These are phyloP conservation scores for Myxozyma nipponensis DNA, from an alignment of 805 yeast species.

Conservation along the genomic window DNA sequence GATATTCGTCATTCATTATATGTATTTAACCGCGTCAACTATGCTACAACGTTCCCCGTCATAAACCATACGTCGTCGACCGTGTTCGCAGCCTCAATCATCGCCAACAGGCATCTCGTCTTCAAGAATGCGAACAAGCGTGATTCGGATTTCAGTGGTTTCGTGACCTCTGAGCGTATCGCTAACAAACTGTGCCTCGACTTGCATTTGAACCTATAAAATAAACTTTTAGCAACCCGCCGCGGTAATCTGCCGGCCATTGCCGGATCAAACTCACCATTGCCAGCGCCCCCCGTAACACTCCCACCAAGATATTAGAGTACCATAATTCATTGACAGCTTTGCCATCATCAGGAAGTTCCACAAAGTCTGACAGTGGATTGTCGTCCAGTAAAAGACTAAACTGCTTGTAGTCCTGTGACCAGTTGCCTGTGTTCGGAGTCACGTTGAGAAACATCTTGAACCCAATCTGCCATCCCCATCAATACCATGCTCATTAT, in stretches of 20 bases:
- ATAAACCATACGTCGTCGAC: no score
- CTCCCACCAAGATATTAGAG: conserved; percentile 85
- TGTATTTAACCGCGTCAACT: no score
- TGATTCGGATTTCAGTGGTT: conserved; percentile 71
- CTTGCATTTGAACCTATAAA: conserved; percentile 71
- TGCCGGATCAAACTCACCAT: no score
- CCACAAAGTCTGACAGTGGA: conserved; percentile 93
- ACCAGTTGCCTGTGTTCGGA: conserved; percentile 74
- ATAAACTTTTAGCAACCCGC: no score
- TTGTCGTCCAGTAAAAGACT: conserved; percentile 73
- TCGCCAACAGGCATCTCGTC: conserved; percentile 98
- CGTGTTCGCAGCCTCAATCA: conserved; percentile 46
- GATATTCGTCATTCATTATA: no score
- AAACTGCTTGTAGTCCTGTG: conserved; percentile 69
- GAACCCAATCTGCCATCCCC: conserved; percentile 58
- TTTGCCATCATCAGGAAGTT: conserved; percentile 75
- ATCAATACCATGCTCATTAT: neutral
- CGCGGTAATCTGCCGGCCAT: no score
- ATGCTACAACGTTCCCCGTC: no score
- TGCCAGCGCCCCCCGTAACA: conserved; percentile 83
- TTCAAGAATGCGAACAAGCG: conserved; percentile 65
- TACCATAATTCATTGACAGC: conserved; percentile 81
- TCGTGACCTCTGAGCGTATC: conserved; percentile 83
- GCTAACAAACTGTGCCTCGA: conserved; percentile 72
- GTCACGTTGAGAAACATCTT: conserved; percentile 79